These are phyloP conservation scores for Botrytis deweyae DNA, from an alignment of 2,329 filamentous ascomycete genomes.

Conservation along the genomic window DNA sequence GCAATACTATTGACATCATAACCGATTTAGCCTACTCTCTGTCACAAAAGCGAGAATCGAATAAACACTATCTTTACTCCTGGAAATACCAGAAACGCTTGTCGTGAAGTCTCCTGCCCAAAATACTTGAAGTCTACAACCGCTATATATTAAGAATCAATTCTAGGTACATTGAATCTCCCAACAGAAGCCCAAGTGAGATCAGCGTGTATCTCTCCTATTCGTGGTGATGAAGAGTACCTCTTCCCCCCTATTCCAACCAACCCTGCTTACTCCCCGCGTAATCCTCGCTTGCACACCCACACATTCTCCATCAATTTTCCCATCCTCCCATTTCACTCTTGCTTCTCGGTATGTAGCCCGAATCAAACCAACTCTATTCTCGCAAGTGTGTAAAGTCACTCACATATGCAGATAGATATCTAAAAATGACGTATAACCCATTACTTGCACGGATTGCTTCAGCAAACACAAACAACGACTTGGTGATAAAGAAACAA, in stretches of 20 bases:
- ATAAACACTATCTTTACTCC: background rate
- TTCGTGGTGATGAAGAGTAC: background rate
- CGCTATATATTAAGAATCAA: background rate
- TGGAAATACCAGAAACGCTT: background rate
- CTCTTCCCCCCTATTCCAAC: background rate
- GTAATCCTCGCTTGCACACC: background rate
- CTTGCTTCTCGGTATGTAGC: background rate
- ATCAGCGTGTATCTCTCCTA: background rate
- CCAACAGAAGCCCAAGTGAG: background rate
- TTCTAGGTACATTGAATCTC: background rate
- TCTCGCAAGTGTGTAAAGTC: background rate
- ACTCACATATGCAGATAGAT: background rate
- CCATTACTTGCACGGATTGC: no score
- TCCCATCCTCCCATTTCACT: background rate
- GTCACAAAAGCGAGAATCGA: background rate
- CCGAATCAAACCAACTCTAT: background rate
- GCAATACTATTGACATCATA: background rate
- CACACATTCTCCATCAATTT: background rate
- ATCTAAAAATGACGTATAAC: background rate
- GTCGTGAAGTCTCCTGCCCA: background rate
- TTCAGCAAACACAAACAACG: background rate
- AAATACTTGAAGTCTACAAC: fast-evolving
- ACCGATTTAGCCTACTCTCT: background rate
- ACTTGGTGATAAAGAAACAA: background rate
- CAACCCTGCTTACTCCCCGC: background rate